Base-by-base conservation (phyloP, 1,139 yeast species). In the Meyerozyma elateridarum region DNA sequence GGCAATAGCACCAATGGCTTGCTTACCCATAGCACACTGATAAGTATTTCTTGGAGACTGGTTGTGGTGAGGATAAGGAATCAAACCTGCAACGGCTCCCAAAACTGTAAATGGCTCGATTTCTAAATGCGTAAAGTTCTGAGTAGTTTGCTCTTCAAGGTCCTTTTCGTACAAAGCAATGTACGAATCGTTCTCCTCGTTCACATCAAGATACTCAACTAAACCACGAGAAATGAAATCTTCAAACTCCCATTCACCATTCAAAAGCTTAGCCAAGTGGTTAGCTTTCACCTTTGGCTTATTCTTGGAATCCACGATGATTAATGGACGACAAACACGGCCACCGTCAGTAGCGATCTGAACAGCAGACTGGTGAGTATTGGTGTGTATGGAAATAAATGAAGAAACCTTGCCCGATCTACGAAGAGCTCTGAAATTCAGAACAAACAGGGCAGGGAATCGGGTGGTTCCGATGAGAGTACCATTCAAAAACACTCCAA, bases 11-110 rank as follows among this genome's bases (percentile, higher is more conserved):
- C 99, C 99, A 59, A 91, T 91, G 15, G 98, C 98, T 65, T 91
- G 99, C 67, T 91, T 91, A 78, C 98, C 98, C 98, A 91, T 91
- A 56, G 98, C 98, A 75, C 96, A 91, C 66, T 91, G 98, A 65
- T 91, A 91, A 0, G 98, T 91, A 57, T 91, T 91, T 74, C 98
- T 82, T 31, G 98, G 98, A 4, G 96, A 88, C 66, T 91, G 98
- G 59, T 91, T 91, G 59, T 91, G 99, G 57, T 91, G 98, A 20
- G 99, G 99, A 51, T 91, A 91, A n/a, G 99, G 99, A 73, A 91
- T 91, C 47, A 91, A 73, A 28, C 98, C 98, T 0, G 99, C 99
- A 39, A 91, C 97, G 0, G 98, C 98, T 30, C 99, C 99, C 34
- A 91, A 67, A 2, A 91, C 85, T 0, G 98, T 91, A 61, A 91